These are phyloP conservation scores for Passiflora organensis DNA, from an alignment of 345 rosid genomes.

Conservation along the genomic window DNA sequence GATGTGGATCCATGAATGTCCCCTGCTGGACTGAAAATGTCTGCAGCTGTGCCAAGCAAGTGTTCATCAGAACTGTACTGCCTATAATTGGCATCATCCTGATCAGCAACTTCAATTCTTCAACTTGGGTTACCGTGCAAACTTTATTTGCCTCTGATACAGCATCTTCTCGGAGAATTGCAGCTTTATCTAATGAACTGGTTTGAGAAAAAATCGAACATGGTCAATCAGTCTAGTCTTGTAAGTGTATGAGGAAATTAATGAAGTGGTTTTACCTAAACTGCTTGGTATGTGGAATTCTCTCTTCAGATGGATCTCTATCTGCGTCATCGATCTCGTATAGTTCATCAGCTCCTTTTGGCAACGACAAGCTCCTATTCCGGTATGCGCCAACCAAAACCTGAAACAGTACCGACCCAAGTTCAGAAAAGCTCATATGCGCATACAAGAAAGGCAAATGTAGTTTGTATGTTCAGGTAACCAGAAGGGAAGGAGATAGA, in stretches of 20 bases:
- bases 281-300: neutral
- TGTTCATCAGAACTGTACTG: slow-evolving; percentile 38
- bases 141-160: neutral
- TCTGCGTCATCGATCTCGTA: neutral
- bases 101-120: neutral
- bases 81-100: neutral
- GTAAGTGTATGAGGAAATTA: too few relatives aligned
- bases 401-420: neutral
- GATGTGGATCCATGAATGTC: slow-evolving; percentile 21
- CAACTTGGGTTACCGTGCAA: slow-evolving; percentile 1
- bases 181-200: too few relatives aligned
- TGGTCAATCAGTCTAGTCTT: too few relatives aligned
- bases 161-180: too few relatives aligned
- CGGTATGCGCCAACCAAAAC: neutral
- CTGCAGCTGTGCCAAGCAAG: slow-evolving; percentile 37
- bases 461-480: too few relatives aligned
- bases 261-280: neutral
- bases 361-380: neutral
- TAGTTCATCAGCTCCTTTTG: neutral
- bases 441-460: neutral
- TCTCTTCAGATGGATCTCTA: neutral
- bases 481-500: neutral
- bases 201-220: too few relatives aligned
- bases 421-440: neutral
- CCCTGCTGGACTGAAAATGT: slow-evolving; percentile 35